Percentiles rank a stretch among this genome's conserved stretches.
These are phyloP conservation scores for Boletus reticulatus DNA, from an alignment of 768 basidiomycete species.

Conservation along the genomic window DNA sequence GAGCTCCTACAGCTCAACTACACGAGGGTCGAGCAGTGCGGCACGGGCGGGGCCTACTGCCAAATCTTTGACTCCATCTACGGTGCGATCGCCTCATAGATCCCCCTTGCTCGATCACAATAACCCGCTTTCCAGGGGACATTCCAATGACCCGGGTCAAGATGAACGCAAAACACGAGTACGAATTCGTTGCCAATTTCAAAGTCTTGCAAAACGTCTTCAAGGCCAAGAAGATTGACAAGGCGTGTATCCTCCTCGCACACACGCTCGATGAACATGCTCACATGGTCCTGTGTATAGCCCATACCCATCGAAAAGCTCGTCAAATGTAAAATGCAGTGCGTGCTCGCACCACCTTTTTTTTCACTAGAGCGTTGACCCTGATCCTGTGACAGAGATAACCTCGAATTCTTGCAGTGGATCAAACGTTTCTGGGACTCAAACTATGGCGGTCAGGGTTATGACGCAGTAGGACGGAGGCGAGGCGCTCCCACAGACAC, in stretches of 20 bases:
- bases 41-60: slow-evolving; percentile 89
- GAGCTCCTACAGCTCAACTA: slow-evolving; percentile 88
- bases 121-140: slow-evolving; percentile 56
- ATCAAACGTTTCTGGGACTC: slow-evolving; percentile 93
- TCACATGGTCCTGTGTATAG: slow-evolving; percentile 36
- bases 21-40: slow-evolving; percentile 91
- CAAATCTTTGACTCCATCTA: slow-evolving; percentile 96
- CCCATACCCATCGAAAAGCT: slow-evolving; percentile 95
- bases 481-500: slow-evolving; percentile 75
- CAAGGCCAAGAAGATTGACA: slow-evolving; percentile 92
- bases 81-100: slow-evolving; percentile 43
- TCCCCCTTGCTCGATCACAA: slow-evolving; percentile 15
- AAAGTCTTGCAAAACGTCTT: slow-evolving; percentile 93
- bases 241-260: slow-evolving; percentile 44
- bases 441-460: slow-evolving; percentile 83
- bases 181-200: slow-evolving; percentile 94
- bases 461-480: slow-evolving; percentile 81
- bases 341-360: slow-evolving; percentile 34
- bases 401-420: slow-evolving; percentile 99
- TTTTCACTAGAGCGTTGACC: slow-evolving; percentile 14
- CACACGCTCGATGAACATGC: neutral
- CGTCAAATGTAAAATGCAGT: slow-evolving; percentile 99
- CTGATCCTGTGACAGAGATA: slow-evolving; percentile 60
- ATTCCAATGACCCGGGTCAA: slow-evolving; percentile 90
- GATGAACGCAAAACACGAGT: slow-evolving; percentile 94